Conservation (phyloP, 2,329 filamentous ascomycete genomes). For the Oidium heveae region DNA sequence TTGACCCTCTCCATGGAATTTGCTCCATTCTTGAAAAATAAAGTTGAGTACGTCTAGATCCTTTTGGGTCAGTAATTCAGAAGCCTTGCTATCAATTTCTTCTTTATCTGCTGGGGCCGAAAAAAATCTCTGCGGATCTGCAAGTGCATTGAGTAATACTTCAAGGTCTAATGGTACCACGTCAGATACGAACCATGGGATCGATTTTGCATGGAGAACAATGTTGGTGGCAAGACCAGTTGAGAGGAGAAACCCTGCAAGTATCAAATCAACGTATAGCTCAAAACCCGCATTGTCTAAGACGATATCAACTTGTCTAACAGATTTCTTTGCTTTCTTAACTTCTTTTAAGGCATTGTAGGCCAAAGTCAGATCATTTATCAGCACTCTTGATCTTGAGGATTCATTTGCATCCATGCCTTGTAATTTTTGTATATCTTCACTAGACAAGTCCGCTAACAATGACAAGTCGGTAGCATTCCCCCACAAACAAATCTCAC, state of each 20-base stretch:
- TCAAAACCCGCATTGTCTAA: conserved; percentile 96
- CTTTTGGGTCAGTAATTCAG: conserved; percentile 35
- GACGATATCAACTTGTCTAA: conserved; percentile 73
- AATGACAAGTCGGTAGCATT: conserved; percentile 90
- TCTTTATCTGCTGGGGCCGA: conserved; percentile 46
- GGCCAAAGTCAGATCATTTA: conserved; percentile 56
- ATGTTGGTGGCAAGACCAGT: conserved; percentile 66
- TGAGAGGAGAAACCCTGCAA: conserved; percentile 73
- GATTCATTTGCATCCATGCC: conserved; percentile 65
- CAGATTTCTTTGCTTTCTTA: conserved; percentile 33
- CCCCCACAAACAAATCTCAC: conserved; percentile 89
- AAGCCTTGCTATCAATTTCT: conserved; percentile 26
- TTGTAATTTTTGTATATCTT: conserved; percentile 92
- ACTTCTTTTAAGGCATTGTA: conserved; percentile 44
- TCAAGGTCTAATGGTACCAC: conserved; percentile 70
- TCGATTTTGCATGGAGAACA: conserved; percentile 76
- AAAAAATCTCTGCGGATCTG: conserved; percentile 56
- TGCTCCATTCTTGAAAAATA: conserved; percentile 60
- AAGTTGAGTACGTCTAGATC: conserved; percentile 46
- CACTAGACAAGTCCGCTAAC: conserved; percentile 69
- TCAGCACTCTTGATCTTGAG: conserved; percentile 73
- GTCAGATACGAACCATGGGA: conserved; percentile 97
- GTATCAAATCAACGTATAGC: conserved; percentile 78
- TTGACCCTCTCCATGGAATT: conserved; percentile 59
- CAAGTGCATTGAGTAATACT: conserved; percentile 58